A percentile compares a stretch with the other conserved stretches of the same genome.
These are phyloP conservation scores for Malus domestica DNA, from an alignment of 306 rosid genomes.

Conservation along the genomic window ASM211411v1 NC_041795.1:11839001-11839500, in stretches of 20 bases:
- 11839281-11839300: slow-evolving; percentile 79
- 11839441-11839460: background rate
- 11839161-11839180: background rate
- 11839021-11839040: background rate
- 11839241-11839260: slow-evolving; percentile 38
- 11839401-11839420: background rate
- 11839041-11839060: background rate
- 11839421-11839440: background rate
- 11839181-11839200: background rate
- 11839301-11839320: slow-evolving; percentile 63
- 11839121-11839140: background rate
- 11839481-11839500: background rate
- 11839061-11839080: background rate
- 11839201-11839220: background rate
- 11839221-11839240: background rate
- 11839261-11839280: slow-evolving; percentile 57
- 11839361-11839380: background rate
- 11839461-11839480: background rate
- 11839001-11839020: background rate
- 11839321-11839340: slow-evolving; percentile 41
- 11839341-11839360: background rate
- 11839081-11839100: background rate
- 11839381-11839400: background rate
- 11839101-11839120: background rate
- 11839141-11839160: background rate